phyloP scores from a whole-genome alignment of 176 grass and related monocot genomes.

The Avena sativa region DNA sequence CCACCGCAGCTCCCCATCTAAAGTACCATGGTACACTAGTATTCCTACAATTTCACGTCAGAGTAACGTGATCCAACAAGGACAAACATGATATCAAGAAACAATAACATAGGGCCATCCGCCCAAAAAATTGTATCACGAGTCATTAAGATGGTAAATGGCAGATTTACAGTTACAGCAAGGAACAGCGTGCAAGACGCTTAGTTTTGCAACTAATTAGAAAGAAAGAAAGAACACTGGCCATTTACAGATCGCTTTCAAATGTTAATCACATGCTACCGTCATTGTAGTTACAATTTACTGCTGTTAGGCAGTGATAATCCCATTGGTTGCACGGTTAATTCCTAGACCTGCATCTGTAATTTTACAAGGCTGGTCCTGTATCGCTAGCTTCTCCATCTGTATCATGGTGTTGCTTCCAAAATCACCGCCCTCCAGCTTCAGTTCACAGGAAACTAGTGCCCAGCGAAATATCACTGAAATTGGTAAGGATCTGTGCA shows the following conservation, averaged over 20 bases:
- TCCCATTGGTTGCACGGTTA: background rate
- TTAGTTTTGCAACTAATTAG: background rate
- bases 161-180: background rate
- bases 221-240: background rate
- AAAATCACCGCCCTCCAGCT: background rate
- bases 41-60: no score
- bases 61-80: no score
- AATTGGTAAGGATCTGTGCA: slow-evolving; percentile 81
- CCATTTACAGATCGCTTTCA: background rate
- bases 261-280: background rate
- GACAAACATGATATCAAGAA: no score
- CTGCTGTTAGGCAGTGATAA: background rate
- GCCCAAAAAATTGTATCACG: background rate
- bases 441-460: slow-evolving; percentile 77
- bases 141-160: background rate
- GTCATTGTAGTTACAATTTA: background rate
- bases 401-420: background rate
- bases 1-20: no score
- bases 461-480: slow-evolving; percentile 77
- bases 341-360: background rate
- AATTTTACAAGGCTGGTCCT: slow-evolving; percentile 12
- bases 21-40: no score
- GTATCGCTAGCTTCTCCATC: background rate
- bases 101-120: no score
- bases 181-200: background rate